phyloP scores from a whole-genome alignment of 305 asterid species.

The Fraxinus greggii region DNA sequence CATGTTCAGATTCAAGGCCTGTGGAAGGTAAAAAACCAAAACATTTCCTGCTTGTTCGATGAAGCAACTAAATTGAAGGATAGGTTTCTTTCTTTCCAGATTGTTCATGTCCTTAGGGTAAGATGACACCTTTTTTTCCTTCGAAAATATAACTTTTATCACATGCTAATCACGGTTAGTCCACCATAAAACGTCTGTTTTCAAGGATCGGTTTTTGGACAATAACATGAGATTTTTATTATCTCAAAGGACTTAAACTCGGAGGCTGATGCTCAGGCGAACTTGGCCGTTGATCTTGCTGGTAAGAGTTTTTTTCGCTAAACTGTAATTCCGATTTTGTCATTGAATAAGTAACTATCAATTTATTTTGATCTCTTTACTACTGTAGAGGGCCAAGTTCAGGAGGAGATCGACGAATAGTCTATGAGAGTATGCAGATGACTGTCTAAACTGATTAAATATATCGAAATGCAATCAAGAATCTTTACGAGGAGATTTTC shows the following conservation, averaged over 20 bases:
- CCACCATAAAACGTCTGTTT: constrained; percentile 4
- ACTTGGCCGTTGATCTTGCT: constrained; percentile 81
- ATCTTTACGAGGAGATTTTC: neutral
- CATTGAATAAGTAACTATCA: neutral
- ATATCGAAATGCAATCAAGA: neutral
- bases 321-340: neutral
- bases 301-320: constrained; percentile 45
- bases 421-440: neutral
- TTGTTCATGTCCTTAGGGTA: constrained; percentile 79
- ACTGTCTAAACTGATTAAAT: neutral
- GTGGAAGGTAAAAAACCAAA: constrained; percentile 91
- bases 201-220: neutral
- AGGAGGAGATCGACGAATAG: constrained; percentile 66
- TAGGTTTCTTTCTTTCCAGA: constrained; percentile 73
- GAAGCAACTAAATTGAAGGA: constrained; percentile 92
- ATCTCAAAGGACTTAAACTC: constrained; percentile 72
- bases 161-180: neutral
- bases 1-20: constrained; percentile 69
- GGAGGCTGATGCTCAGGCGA: constrained; percentile 96
- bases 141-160: neutral
- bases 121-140: constrained; percentile 5
- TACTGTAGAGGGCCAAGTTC: constrained; percentile 68
- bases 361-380: constrained; percentile 19
- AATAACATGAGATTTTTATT: constrained; percentile 18
- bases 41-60: constrained; percentile 56